phyloP scores from a whole-genome alignment of 164 flowering plant genomes.

The Nymphaea thermarum region DNA sequence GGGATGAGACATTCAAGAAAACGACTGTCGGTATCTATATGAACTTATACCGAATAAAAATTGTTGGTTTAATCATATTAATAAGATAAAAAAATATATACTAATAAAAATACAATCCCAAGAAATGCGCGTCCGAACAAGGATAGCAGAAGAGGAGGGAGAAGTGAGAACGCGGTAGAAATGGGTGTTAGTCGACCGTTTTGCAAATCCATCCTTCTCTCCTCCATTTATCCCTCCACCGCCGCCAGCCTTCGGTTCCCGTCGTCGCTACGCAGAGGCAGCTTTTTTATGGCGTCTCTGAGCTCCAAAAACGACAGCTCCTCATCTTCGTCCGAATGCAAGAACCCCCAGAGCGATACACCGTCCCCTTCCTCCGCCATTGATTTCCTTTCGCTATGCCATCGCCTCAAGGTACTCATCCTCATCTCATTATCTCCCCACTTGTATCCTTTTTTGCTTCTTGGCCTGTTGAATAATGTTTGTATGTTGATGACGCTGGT shows the following conservation, averaged over 20 bases:
- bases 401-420: conserved; percentile 46
- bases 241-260: conserved; percentile 4
- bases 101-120: no score
- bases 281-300: neutral
- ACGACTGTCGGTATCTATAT: no score
- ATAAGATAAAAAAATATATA: no score
- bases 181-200: conserved; percentile 11
- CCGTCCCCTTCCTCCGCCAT: conserved; percentile 50
- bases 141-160: no score
- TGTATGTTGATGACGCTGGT: no score
- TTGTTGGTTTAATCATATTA: no score
- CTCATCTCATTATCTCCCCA: neutral
- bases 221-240: conserved; percentile 3
- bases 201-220: conserved; percentile 3
- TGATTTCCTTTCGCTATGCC: conserved; percentile 75
- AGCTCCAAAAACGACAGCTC: conserved; percentile 17
- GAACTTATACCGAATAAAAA: no score
- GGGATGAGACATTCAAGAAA: no score
- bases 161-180: no score
- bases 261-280: neutral
- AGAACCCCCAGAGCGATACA: neutral
- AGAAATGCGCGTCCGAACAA: no score
- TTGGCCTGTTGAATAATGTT: no score
- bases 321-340: conserved; percentile 5
- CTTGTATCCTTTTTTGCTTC: neutral